Evolutionary conservation across 2,329 filamentous ascomycete genomes (phyloP).

Genomic region (Colletotrichum costaricense): DNA sequence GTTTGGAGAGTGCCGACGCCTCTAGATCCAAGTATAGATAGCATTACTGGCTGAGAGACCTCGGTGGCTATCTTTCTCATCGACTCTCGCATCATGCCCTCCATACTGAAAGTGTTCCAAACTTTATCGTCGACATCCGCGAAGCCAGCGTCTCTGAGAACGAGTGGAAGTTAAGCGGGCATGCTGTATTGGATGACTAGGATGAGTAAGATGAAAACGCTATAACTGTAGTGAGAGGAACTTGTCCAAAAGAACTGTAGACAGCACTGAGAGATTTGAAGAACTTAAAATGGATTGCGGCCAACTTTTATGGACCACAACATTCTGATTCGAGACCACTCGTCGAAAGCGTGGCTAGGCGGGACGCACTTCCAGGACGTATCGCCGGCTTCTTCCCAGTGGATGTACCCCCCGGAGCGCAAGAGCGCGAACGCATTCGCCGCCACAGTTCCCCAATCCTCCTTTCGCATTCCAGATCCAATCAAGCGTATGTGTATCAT

Average conservation of each 20-base stretch:
- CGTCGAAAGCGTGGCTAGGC: conserved; percentile 16
- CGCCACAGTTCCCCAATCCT: conserved; percentile 30
- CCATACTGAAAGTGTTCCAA: conserved; percentile 5
- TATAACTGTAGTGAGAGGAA: no score
- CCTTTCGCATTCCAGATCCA: conserved; percentile 26
- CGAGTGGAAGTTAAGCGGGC: neutral
- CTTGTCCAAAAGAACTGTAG: neutral
- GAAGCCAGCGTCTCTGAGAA: neutral
- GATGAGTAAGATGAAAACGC: no score
- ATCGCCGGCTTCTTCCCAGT: conserved; percentile 35
- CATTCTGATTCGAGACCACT: conserved; percentile 1
- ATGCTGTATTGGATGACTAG: neutral
- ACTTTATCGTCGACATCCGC: conserved; percentile 5
- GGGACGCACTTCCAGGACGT: conserved; percentile 7
- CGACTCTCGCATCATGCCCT: conserved; percentile 5
- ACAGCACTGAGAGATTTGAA: neutral
- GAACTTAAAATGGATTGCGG: neutral
- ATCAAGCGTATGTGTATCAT: conserved; percentile 35
- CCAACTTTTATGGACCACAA: neutral
- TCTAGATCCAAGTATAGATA: neutral
- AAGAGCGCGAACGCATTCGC: conserved; percentile 28
- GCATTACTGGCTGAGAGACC: neutral
- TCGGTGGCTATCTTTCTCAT: conserved; percentile 4
- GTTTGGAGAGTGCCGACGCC: neutral
- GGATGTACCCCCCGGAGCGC: conserved; percentile 32